Percentiles rank a stretch among this genome's conserved stretches.
phyloP scores from a whole-genome alignment of 345 rosid species.

The Euphorbia peplus region DNA sequence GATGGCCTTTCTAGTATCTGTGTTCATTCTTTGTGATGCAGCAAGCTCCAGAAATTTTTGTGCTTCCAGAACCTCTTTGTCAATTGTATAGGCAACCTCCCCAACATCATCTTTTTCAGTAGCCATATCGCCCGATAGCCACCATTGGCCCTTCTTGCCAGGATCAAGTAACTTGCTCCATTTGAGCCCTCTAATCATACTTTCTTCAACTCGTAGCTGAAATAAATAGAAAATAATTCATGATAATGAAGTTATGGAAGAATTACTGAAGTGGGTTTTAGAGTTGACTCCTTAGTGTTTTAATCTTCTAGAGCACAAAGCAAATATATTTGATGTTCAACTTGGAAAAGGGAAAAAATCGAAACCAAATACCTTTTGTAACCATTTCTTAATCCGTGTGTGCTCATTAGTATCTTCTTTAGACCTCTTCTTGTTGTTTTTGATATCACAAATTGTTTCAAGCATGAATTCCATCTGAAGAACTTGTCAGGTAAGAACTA shows the following conservation, averaged over 20 bases:
- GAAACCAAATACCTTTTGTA: constrained; percentile 72
- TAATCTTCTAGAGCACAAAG: constrained; percentile 2
- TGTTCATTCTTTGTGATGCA: constrained; percentile 86
- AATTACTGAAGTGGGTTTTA: neutral
- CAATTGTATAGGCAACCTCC: constrained; percentile 78
- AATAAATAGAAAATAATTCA: no score
- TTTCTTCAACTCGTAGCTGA: no score
- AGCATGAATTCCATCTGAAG: constrained; percentile 95
- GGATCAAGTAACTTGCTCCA: constrained; percentile 92
- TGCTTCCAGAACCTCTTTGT: constrained; percentile 75
- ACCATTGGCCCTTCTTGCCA: constrained; percentile 93
- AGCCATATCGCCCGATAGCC: constrained; percentile 63
- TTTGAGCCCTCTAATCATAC: constrained; percentile 56
- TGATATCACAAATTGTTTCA: constrained; percentile 81
- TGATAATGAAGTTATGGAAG: neutral
- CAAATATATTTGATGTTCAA: neutral
- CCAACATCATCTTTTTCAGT: constrained; percentile 39
- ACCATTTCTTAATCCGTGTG: constrained; percentile 86
- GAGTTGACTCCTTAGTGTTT: neutral
- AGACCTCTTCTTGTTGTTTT: constrained; percentile 79
- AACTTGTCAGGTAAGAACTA: constrained; percentile 14
- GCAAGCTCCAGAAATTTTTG: constrained; percentile 94
- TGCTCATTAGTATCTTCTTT: constrained; percentile 66
- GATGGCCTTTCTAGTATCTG: constrained; percentile 84
- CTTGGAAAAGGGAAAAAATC: neutral